Percentiles rank a stretch among this genome's conserved stretches.
phyloP scores from a whole-genome alignment of 2,329 filamentous ascomycete genomes.

The Penicillium italicum region DNA sequence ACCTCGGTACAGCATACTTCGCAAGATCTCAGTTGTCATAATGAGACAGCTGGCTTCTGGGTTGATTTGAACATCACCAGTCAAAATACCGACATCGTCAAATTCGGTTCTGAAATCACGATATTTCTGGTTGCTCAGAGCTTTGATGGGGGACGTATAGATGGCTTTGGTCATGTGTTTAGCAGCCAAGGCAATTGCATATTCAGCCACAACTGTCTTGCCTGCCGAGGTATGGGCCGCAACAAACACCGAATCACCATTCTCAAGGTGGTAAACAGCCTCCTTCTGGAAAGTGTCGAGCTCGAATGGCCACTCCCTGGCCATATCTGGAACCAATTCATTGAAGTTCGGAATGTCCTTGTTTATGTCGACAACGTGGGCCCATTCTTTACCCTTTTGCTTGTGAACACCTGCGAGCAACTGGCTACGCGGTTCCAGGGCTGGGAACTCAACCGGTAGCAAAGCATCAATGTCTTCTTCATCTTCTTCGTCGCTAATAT shows the following conservation, averaged over 20 bases:
- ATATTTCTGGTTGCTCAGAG: slow-evolving; percentile 97
- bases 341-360: slow-evolving; percentile 90
- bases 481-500: slow-evolving; percentile 33
- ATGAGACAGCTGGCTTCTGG: slow-evolving; percentile 97
- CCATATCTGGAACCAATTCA: slow-evolving; percentile 94
- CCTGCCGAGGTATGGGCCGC: slow-evolving; percentile 96
- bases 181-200: slow-evolving; percentile 92
- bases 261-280: slow-evolving; percentile 94
- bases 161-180: slow-evolving; percentile 99
- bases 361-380: slow-evolving; percentile 96
- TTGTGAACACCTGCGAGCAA: slow-evolving; percentile 68
- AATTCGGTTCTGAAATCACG: slow-evolving; percentile 87
- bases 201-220: slow-evolving; percentile 97
- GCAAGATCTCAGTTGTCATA: slow-evolving; percentile 97
- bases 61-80: slow-evolving; percentile 96
- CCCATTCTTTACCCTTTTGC: slow-evolving; percentile 83
- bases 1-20: slow-evolving; percentile 96
- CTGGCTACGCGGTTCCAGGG: slow-evolving; percentile 76
- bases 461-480: slow-evolving; percentile 73
- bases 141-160: slow-evolving; percentile 98
- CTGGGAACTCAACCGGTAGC: slow-evolving; percentile 87
- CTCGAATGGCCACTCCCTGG: slow-evolving; percentile 92
- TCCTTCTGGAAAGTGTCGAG: slow-evolving; percentile 98
- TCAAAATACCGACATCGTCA: slow-evolving; percentile 94
- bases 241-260: slow-evolving; percentile 95